These are phyloP conservation scores for Lathyrus sativus DNA, from an alignment of 306 rosid genomes.

Conservation along the genomic window DNA sequence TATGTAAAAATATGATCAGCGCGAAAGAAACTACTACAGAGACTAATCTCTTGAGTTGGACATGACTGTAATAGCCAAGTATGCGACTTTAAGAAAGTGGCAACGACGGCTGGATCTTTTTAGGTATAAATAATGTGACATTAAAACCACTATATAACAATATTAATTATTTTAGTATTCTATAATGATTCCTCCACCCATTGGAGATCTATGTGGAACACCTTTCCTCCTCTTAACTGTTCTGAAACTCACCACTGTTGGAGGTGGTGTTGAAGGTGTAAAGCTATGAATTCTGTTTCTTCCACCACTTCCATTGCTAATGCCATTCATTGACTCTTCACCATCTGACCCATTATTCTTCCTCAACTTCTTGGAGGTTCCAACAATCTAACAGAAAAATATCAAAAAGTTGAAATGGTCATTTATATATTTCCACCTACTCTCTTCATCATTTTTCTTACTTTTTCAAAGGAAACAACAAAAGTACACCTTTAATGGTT, in stretches of 20 bases:
- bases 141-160: constrained; percentile 31
- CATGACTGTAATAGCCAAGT: background rate
- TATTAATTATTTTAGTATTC: constrained; percentile 48
- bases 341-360: constrained; percentile 56
- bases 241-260: constrained; percentile 54
- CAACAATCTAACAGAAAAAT: constrained; percentile 52
- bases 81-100: constrained; percentile 32
- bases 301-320: constrained; percentile 33
- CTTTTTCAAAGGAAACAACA: constrained; percentile 37
- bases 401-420: constrained; percentile 19
- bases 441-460: constrained; percentile 33
- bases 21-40: background rate
- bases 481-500: constrained; percentile 20
- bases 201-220: constrained; percentile 66
- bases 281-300: constrained; percentile 57
- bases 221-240: constrained; percentile 69
- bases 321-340: constrained; percentile 55
- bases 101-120: constrained; percentile 39
- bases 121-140: constrained; percentile 42
- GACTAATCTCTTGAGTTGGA: background rate
- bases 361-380: constrained; percentile 59
- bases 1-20: background rate
- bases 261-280: constrained; percentile 73
- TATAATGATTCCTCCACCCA: constrained; percentile 69
- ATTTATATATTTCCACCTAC: constrained; percentile 27